phyloP scores from a whole-genome alignment of 2,329 filamentous ascomycete species.

The Calonectria leucothoes region DNA sequence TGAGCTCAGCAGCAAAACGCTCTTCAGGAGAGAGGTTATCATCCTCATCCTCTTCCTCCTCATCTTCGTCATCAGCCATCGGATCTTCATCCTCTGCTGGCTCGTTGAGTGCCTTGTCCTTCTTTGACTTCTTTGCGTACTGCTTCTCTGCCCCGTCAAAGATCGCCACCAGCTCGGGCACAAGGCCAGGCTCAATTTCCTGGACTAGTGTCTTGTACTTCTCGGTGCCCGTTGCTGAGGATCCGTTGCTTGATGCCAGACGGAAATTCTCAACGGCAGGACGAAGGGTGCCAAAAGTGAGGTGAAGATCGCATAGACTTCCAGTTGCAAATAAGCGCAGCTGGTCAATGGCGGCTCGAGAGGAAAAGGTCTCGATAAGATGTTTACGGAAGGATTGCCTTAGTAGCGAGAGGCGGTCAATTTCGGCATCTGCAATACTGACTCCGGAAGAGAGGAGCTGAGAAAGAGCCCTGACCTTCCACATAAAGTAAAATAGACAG shows the following conservation, averaged over 20 bases:
- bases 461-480: constrained; percentile 78
- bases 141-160: constrained; percentile 82
- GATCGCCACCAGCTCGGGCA: constrained; percentile 79
- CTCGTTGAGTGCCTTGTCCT: constrained; percentile 67
- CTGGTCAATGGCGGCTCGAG: constrained; percentile 77
- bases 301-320: constrained; percentile 83
- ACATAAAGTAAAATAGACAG: constrained; percentile 92
- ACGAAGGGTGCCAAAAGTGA: constrained; percentile 80
- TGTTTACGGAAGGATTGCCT: constrained; percentile 70
- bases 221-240: constrained; percentile 38
- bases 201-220: constrained; percentile 66
- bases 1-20: constrained; percentile 73
- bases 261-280: constrained; percentile 59
- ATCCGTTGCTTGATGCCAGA: constrained; percentile 38
- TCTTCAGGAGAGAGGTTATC: constrained; percentile 67
- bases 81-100: constrained; percentile 80
- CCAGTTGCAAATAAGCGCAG: constrained; percentile 81
- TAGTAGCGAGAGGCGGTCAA: constrained; percentile 69
- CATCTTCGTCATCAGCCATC: constrained; percentile 69
- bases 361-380: constrained; percentile 76
- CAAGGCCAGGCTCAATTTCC: constrained; percentile 71
- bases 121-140: constrained; percentile 77
- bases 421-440: constrained; percentile 65
- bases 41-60: constrained; percentile 65
- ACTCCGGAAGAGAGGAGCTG: constrained; percentile 66